These are phyloP conservation scores for Lignosus rhinocerotis DNA, from an alignment of 1,284 basidiomycete genomes.

Conservation along the genomic window DNA sequence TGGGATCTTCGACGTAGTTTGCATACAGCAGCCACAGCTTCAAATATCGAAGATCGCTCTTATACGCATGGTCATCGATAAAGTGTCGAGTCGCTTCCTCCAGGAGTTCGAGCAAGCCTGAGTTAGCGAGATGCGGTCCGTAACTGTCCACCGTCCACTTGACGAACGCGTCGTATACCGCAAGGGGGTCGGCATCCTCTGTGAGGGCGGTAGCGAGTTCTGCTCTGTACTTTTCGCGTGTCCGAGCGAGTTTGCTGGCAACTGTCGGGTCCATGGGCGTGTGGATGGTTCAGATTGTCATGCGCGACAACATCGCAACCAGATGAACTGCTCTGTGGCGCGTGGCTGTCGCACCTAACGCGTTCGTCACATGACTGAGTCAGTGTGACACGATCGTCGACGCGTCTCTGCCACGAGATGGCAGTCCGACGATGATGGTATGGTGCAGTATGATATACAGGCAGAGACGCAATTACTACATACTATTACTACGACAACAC, in stretches of 20 bases:
- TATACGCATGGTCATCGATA: conserved; percentile 77
- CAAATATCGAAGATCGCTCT: conserved; percentile 86
- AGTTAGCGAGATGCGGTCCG: conserved; percentile 43
- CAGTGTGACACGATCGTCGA: not conserved
- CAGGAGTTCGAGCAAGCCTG: conserved; percentile 70
- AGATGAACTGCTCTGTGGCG: conserved; percentile 8
- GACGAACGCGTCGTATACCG: conserved; percentile 63
- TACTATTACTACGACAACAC: not conserved
- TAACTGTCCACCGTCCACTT: conserved; percentile 69
- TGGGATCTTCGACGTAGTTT: conserved; percentile 70
- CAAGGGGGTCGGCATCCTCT: conserved; percentile 74
- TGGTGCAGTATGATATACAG: not conserved
- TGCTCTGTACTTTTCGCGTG: conserved; percentile 37
- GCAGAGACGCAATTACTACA: not conserved
- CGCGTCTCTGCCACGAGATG: too few species aligned
- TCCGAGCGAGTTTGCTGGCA: conserved; percentile 31
- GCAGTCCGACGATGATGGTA: not conserved
- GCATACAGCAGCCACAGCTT: conserved; percentile 90
- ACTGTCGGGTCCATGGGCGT: conserved; percentile 13
- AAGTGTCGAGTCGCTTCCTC: conserved; percentile 81
- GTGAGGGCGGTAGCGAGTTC: conserved; percentile 41
- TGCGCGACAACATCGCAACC: conserved; percentile 3
- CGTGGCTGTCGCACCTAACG: conserved; percentile 20
- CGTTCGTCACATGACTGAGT: conserved; percentile 24
- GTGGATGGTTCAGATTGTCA: not conserved